Evolutionary conservation across 306 rosid genomes (phyloP).

Genomic region (Castanea sativa): DNA sequence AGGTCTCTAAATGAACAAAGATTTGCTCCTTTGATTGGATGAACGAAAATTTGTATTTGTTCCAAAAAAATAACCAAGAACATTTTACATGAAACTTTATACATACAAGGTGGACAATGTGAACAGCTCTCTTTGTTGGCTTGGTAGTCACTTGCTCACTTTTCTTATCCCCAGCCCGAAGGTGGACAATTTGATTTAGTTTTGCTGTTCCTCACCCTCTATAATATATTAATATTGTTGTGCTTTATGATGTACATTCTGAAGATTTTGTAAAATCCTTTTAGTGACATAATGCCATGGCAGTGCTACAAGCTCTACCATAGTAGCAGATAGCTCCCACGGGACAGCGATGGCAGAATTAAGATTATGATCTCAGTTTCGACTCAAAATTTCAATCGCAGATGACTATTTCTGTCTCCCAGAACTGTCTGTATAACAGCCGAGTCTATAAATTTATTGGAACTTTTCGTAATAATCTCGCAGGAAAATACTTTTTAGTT

Average conservation of each 20-base stretch:
- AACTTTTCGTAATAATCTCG: neutral
- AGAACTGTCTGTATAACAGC: neutral
- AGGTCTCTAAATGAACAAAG: slow-evolving; percentile 40
- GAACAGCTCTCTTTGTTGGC: too few species aligned
- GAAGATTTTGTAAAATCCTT: neutral
- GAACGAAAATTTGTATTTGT: neutral
- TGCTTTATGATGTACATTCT: neutral
- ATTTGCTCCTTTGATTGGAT: neutral
- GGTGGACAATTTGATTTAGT: too few species aligned
- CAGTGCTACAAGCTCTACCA: too few species aligned
- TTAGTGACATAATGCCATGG: neutral
- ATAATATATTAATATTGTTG: neutral
- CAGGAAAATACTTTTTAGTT: neutral
- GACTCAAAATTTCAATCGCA: neutral
- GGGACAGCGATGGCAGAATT: too few species aligned
- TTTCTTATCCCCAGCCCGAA: neutral
- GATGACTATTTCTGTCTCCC: neutral
- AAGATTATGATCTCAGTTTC: neutral
- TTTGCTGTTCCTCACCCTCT: too few species aligned
- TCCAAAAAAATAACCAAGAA: neutral
- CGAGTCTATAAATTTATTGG: neutral
- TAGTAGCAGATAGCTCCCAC: too few species aligned
- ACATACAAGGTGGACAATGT: too few species aligned
- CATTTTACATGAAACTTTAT: too few species aligned
- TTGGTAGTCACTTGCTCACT: neutral